phyloP scores from a whole-genome alignment of 2,329 filamentous ascomycete species.

The Cyphellophora attinorum region DNA sequence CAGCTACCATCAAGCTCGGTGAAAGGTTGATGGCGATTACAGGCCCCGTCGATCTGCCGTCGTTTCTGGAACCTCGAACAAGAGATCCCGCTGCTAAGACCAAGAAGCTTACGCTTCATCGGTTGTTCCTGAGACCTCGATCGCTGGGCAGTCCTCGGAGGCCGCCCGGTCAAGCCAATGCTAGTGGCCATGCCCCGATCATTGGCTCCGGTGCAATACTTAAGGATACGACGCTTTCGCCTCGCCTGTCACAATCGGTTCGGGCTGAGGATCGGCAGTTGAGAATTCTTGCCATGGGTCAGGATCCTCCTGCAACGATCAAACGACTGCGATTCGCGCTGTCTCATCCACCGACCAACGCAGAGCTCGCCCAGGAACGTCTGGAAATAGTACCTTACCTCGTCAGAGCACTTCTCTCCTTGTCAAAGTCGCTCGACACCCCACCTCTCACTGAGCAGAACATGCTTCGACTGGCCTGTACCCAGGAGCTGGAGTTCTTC shows the following conservation, averaged over 20 bases:
- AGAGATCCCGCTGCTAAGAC: too few relatives aligned
- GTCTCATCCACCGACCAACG: slow-evolving; percentile 6
- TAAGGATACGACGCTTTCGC: too few relatives aligned
- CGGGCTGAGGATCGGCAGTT: slow-evolving; percentile 11
- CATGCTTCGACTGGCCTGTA: slow-evolving; percentile 7
- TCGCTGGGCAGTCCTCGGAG: too few relatives aligned
- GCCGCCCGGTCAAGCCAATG: too few relatives aligned
- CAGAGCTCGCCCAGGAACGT: slow-evolving; percentile 11
- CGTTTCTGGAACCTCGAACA: slow-evolving; percentile 7
- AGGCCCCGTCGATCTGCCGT: too few relatives aligned
- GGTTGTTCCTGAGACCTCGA: too few relatives aligned
- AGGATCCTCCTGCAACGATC: slow-evolving; percentile 8
- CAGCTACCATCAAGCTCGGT: slow-evolving; percentile 12
- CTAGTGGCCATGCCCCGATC: too few relatives aligned
- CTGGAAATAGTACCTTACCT: slow-evolving; percentile 6
- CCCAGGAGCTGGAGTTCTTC: slow-evolving; percentile 9
- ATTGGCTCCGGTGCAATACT: too few relatives aligned
- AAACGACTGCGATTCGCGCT: slow-evolving; percentile 8
- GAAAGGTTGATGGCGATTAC: too few relatives aligned
- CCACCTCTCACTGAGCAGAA: slow-evolving; percentile 2
- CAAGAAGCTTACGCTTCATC: too few relatives aligned
- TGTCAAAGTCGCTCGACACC: slow-evolving; percentile 10
- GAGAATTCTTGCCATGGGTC: slow-evolving; percentile 11
- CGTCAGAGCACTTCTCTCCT: slow-evolving; percentile 8
- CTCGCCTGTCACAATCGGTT: too few relatives aligned